Evolutionary conservation across 2,329 filamentous ascomycete genomes (phyloP), one percentile per base, ranked within the genome.

Genomic region (Paraphoma sp.): DNA sequence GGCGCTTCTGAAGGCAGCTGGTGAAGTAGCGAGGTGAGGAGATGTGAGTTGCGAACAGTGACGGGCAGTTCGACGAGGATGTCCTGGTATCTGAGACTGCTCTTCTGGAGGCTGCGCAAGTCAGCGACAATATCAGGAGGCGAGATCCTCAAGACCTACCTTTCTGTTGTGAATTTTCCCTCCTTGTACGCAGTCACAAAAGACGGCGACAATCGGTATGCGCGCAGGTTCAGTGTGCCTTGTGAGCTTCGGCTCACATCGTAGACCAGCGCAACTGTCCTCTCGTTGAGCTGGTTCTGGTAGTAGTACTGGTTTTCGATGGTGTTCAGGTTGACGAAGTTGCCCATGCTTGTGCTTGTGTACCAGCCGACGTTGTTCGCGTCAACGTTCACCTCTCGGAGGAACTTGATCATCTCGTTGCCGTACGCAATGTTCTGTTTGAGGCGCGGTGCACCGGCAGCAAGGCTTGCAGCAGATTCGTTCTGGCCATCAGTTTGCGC

Each of bases 301-400:
- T 97, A 98, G 83, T 93, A 91, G 81, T 88, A 93, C 80, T 97
- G 93, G 83, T 98, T 99, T 86, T 99, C 95, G 79, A 99, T 91
- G 76, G 97, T 93, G 83, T 90, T 91, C 75, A 90, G 79, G 83
- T 93, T 97, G 84, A 98, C 86, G 71, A 98, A 98, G 84, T 97
- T 98, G 79, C 95, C 95, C 91, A 99, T 96, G 79, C 93, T 97
- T 63, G 93, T 92, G 82, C 93, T 97, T 57, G 93, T 97, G 83
- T 99, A 99, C 93, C 93, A 99, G 72, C 95, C 95, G 58, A 96
- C 92, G 73, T 92, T 96, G 84, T 98, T 97, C 65, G 95, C 95
- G 78, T 99, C 95, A 57, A 98, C 91, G 78, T 98, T 99, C 73
- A 99, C 95, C 81, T 98, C 95, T 78, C 94, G 90, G 62, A 98